Base-by-base conservation (phyloP, 1,284 basidiomycete genomes). In the Sparassis latifolia region DNA sequence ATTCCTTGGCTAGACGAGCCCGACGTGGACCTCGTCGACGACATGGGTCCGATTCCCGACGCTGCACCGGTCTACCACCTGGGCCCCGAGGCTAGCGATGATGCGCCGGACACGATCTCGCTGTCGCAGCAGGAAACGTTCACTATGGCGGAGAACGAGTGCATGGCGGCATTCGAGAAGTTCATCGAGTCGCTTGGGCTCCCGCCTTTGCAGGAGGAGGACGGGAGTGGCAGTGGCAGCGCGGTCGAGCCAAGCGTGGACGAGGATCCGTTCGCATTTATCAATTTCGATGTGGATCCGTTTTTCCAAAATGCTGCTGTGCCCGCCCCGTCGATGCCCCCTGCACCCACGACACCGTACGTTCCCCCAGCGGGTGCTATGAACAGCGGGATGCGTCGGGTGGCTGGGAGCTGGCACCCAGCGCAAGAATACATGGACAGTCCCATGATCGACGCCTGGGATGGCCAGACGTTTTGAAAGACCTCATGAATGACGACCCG, bases 301-400 rank as follows among this genome's bases (percentile, higher is more conserved):
- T 30, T 30, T 35, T 40, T 20, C 55, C 2, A 43, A 33, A 5
- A 32, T 52, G 51, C 31, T 45, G 35, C 45, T 12, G 27, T 10
- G 28, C 30, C 28, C 30, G 28, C 44, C 37, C 10, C 37, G 27
- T 30, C 20, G 20, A 39, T 32, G 30, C 33, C 32, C 33, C 39
- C 20, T 44, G 35, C 38, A 7, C 43, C 35, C 2, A 30, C 20
- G 28, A 49, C 54, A 6, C 46, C 67, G 2, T 84, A 82, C 54
- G 62, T 70, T 0, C 81, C 82, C 3, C 80, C 82, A 4, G 51
- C 77, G 9, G 81, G 79, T 44, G 80, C 81, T 12, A 60, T 65
- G 3, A 61, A 74, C 49, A 68, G 74, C 2, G 68, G 71, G 4
- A 70, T 64, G 29, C 75, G 81, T 38, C 77, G 81, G 2, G 80